These are phyloP conservation scores for Phialophora verrucosa DNA, from an alignment of 2,329 filamentous ascomycete genomes.

Conservation along the genomic window DNA sequence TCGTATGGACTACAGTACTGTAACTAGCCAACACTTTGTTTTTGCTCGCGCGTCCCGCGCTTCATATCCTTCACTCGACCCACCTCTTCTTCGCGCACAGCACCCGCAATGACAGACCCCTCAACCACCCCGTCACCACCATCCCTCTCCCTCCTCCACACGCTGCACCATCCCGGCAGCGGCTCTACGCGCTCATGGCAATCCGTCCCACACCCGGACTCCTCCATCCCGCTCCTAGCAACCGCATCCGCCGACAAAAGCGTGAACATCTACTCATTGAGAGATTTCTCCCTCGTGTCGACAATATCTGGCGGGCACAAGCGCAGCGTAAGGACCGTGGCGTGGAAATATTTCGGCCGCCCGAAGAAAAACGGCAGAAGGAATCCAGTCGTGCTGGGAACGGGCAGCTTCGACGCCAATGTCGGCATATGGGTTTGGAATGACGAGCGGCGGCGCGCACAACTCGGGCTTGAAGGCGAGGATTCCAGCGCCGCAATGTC, in stretches of 20 bases:
- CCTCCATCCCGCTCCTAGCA: slow-evolving; percentile 83
- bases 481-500: slow-evolving; percentile 26
- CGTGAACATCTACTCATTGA: slow-evolving; percentile 87
- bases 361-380: slow-evolving; percentile 23
- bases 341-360: slow-evolving; percentile 69
- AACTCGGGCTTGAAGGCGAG: neutral
- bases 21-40: neutral
- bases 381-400: slow-evolving; percentile 71
- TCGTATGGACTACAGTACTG: neutral
- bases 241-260: slow-evolving; percentile 86
- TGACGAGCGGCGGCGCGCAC: slow-evolving; percentile 24
- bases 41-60: no score
- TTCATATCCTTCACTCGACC: neutral
- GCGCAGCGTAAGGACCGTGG: slow-evolving; percentile 80
- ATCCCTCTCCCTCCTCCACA: slow-evolving; percentile 27
- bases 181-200: slow-evolving; percentile 73
- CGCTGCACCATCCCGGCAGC: slow-evolving; percentile 36
- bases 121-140: slow-evolving; percentile 16
- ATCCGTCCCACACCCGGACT: slow-evolving; percentile 72
- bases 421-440: slow-evolving; percentile 74
- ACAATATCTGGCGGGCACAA: slow-evolving; percentile 86
- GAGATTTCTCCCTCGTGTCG: slow-evolving; percentile 77
- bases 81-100: slow-evolving; percentile 7
- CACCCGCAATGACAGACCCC: slow-evolving; percentile 19
- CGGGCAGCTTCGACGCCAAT: slow-evolving; percentile 90